Base-by-base conservation (phyloP, 2,329 filamentous ascomycete genomes). In the Trichoderma cornu-damae region DNA sequence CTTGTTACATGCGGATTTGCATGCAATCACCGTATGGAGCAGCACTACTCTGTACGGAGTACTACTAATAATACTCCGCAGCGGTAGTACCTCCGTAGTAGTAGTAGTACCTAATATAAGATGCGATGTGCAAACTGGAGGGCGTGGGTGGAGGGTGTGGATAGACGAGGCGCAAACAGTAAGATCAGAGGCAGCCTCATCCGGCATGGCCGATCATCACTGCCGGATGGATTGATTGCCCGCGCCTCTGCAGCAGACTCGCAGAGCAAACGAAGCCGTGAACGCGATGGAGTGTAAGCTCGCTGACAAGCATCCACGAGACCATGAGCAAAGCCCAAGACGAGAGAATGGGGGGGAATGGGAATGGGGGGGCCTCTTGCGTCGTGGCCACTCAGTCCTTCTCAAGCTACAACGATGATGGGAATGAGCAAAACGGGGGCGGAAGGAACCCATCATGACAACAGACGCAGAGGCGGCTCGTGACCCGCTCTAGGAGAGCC, bases 181-280 rank as follows among this genome's bases (percentile, higher is more conserved):
- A 54, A 54, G 51, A 54, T 54, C n/a, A 37, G 28, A 34, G 26
- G 28, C 50, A 46, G 28, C 40, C 51, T 54, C 51, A 54, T 26
- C 51, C 51, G 51, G 51, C 51, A 44, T 44, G 51, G 51, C 51
- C 51, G 51, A 54, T 37, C 51, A 54, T 44, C 51, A 54, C 20
- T 54, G 51, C 51, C 51, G 51, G 16, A 30, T 53, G 50, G 50
- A 46, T 32, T 40, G 40, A 26, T 44, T 46, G 51, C 16, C 40
- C 40, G n/a, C 48, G n/a, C 48, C 35, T 51, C 37, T 30, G 26
- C 37, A 24, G 30, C 51, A 44, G 40, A 44, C 46, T 54, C 28
- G 40, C 51, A 50, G 48, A 24, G n/a, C 48, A 54, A 53, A 37
- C 40, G n/a, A 34, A 24, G 7, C 22, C 22, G 20, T 46, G n/a